Evolutionary conservation across 257 asterid species (phyloP).

Genomic region (Solanum peruvianum): DNA sequence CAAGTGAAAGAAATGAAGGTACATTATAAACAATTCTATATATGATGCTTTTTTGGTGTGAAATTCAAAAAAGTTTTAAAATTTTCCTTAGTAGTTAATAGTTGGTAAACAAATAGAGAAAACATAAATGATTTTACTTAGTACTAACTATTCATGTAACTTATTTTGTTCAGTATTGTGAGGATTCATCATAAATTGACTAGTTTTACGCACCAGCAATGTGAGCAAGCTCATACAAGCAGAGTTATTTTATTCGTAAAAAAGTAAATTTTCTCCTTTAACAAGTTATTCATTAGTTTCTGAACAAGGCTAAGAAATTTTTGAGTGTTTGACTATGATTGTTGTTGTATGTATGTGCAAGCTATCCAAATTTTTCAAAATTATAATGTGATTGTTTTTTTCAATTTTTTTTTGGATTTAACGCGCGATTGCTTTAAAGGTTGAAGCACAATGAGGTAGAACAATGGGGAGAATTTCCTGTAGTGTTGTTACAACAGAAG

Average conservation of each 20-base stretch:
- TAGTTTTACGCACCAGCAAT: not conserved
- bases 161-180: not conserved
- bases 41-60: not conserved
- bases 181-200: not conserved
- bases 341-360: not conserved
- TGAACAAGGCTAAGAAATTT: not conserved
- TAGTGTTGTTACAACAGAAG: constrained; percentile 11
- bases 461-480: constrained; percentile 3
- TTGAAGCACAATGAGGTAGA: constrained; percentile 12
- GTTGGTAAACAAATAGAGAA: not conserved
- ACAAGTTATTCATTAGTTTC: not conserved
- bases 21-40: not conserved
- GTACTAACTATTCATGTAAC: not conserved
- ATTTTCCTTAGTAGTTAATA: not conserved
- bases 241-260: not conserved
- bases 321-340: not conserved
- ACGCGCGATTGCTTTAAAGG: constrained; percentile 9
- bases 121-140: not conserved
- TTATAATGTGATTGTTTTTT: too few relatives aligned
- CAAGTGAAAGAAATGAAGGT: not conserved
- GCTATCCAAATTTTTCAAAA: not conserved
- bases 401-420: not conserved
- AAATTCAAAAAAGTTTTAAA: not conserved
- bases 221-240: not conserved
- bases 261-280: not conserved